A percentile compares a stretch with the other conserved stretches of the same genome.
Evolutionary conservation across 2,329 filamentous ascomycete genomes (phyloP).

Genomic region (Capronia epimyces): DNA sequence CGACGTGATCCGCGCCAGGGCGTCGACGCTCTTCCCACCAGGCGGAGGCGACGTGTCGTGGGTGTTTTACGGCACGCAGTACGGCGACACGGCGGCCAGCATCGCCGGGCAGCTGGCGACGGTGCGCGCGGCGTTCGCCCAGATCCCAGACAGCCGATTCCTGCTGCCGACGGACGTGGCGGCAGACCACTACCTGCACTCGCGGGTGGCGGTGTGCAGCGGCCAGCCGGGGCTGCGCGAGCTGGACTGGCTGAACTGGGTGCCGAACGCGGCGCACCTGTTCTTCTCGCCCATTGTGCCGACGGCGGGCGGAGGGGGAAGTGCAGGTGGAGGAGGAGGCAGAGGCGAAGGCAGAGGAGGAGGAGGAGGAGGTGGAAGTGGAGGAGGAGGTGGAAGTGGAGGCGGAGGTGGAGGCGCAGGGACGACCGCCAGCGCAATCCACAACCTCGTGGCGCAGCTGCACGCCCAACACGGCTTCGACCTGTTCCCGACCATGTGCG

Average conservation of each 20-base stretch:
- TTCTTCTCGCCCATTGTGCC: constrained; percentile 36
- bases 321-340: too few species aligned
- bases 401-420: too few species aligned
- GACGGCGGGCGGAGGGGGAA: constrained; percentile 33
- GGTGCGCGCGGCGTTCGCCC: constrained; percentile 30
- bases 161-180: constrained; percentile 32
- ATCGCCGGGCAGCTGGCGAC: constrained; percentile 29
- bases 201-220: constrained; percentile 30
- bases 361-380: too few species aligned
- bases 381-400: too few species aligned
- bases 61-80: constrained; percentile 34
- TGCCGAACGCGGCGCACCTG: constrained; percentile 34
- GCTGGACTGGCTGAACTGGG: constrained; percentile 35
- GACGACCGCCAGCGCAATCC: constrained; percentile 31
- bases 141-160: constrained; percentile 33
- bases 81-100: constrained; percentile 30
- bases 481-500: constrained; percentile 28
- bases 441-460: constrained; percentile 29
- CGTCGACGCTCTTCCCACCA: constrained; percentile 30
- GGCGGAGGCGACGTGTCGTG: constrained; percentile 32
- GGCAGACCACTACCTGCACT: constrained; percentile 32
- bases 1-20: constrained; percentile 30
- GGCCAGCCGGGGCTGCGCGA: constrained; percentile 31
- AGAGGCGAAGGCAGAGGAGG: too few species aligned
- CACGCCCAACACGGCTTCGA: constrained; percentile 26